These are phyloP conservation scores for Russula brevipes DNA, from an alignment of 768 basidiomycete species.

Conservation along the genomic window DNA sequence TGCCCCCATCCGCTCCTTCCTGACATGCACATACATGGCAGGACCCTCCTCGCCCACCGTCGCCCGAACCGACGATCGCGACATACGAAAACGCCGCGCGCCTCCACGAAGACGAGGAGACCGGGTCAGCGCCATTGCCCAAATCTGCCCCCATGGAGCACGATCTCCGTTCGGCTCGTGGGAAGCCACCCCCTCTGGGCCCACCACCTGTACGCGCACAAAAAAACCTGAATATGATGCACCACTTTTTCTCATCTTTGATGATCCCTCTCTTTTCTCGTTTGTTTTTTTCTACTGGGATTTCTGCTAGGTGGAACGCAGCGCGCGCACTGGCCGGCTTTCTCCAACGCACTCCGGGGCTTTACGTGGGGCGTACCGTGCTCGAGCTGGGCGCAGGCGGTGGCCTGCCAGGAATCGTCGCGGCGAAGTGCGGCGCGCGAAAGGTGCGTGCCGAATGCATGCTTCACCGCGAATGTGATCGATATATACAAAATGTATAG, in stretches of 20 bases:
- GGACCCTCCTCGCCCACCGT: slow-evolving; percentile 65
- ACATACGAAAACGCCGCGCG: slow-evolving; percentile 36
- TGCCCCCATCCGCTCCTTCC: no score
- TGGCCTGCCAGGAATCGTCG: slow-evolving; percentile 77
- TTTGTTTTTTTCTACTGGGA: background rate
- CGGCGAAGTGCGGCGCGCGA: slow-evolving; percentile 61
- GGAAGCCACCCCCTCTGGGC: slow-evolving; percentile 81
- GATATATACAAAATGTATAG: slow-evolving; percentile 41
- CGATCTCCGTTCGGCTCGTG: slow-evolving; percentile 62
- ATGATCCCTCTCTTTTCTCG: no score
- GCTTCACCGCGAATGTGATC: no score
- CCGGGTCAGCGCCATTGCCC: no score
- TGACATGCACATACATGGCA: slow-evolving; percentile 24
- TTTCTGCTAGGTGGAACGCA: slow-evolving; percentile 66
- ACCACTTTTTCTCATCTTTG: no score
- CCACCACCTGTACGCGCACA: slow-evolving; percentile 56
- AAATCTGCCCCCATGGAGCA: slow-evolving; percentile 25
- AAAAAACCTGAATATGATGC: no score
- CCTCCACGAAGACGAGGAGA: background rate
- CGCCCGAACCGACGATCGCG: slow-evolving; percentile 54
- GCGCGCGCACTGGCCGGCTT: slow-evolving; percentile 66
- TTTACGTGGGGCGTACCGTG: slow-evolving; percentile 47
- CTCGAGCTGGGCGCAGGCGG: slow-evolving; percentile 94
- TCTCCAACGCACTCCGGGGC: slow-evolving; percentile 48
- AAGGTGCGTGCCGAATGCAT: slow-evolving; percentile 42